Evolutionary conservation across 2,329 filamentous ascomycete species (phyloP).

Genomic region (Sporothrix pseudoabietina): DNA sequence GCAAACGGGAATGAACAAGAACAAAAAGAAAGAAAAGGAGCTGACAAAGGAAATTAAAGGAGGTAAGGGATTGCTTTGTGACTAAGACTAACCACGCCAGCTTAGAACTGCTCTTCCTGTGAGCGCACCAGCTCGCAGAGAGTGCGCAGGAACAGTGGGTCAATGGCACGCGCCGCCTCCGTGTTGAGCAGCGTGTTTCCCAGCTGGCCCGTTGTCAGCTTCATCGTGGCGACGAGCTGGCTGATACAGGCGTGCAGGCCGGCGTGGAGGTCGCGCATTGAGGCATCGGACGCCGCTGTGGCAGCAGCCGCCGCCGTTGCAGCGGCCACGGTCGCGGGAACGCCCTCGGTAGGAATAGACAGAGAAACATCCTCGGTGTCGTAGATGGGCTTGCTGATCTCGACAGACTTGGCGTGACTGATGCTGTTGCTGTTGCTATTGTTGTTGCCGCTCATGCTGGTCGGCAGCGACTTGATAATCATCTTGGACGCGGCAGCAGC

Average conservation of each 20-base stretch:
- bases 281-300: slow-evolving; percentile 32
- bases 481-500: slow-evolving; percentile 8
- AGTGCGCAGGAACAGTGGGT: slow-evolving; percentile 46
- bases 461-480: slow-evolving; percentile 9
- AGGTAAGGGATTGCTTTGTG: neutral
- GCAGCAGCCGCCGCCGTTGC: neutral
- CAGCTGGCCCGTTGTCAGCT: slow-evolving; percentile 34
- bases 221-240: slow-evolving; percentile 54
- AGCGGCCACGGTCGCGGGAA: slow-evolving; percentile 14
- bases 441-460: neutral
- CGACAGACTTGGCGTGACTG: neutral
- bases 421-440: neutral
- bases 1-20: neutral
- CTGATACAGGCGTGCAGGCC: slow-evolving; percentile 56
- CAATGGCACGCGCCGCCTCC: slow-evolving; percentile 38
- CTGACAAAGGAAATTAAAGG: neutral
- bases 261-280: slow-evolving; percentile 50
- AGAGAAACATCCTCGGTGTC: neutral
- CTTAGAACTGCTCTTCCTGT: slow-evolving; percentile 42
- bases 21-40: neutral
- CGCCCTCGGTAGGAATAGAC: slow-evolving; percentile 4
- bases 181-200: slow-evolving; percentile 31
- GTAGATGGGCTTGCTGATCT: slow-evolving; percentile 22
- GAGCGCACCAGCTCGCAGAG: slow-evolving; percentile 49
- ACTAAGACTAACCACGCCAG: neutral